Evolutionary conservation across 1,284 basidiomycete species (phyloP).

Genomic region (Cutaneotrichosporon curvatum): DNA sequence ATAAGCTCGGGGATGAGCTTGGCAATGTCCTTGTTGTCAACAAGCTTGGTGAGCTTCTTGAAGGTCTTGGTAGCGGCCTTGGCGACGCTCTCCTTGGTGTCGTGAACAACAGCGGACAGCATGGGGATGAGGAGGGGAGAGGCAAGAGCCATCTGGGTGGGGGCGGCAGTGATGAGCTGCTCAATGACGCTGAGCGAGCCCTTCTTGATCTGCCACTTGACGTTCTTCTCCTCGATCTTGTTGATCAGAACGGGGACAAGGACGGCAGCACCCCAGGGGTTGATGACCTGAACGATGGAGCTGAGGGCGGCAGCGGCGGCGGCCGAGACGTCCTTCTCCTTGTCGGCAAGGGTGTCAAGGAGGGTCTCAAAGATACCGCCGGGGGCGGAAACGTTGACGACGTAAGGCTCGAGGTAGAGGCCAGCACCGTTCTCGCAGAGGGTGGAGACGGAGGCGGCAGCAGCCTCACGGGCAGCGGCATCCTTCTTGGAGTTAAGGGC

Average conservation of each 20-base stretch:
- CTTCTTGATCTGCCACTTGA: slow-evolving; percentile 99
- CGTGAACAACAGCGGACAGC: slow-evolving; percentile 95
- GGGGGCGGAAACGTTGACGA: slow-evolving; percentile 59
- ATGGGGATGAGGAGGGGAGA: slow-evolving; percentile 96
- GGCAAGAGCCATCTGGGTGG: slow-evolving; percentile 76
- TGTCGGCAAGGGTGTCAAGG: slow-evolving; percentile 84
- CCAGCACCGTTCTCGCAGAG: slow-evolving; percentile 69
- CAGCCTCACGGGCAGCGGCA: slow-evolving; percentile 46
- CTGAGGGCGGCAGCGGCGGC: slow-evolving; percentile 80
- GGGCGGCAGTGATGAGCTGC: slow-evolving; percentile 80
- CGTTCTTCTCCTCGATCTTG: slow-evolving; percentile 86
- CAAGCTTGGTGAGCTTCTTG: slow-evolving; percentile 53
- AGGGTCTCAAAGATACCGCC: slow-evolving; percentile 73
- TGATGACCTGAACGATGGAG: slow-evolving; percentile 72
- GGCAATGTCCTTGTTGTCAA: slow-evolving; percentile 93
- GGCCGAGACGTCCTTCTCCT: slow-evolving; percentile 62
- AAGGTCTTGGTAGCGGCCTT: slow-evolving; percentile 42
- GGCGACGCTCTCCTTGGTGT: slow-evolving; percentile 99
- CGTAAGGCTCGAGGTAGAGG: slow-evolving; percentile 81
- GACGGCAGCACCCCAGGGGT: slow-evolving; percentile 79
- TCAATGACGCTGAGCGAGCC: slow-evolving; percentile 79
- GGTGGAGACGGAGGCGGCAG: slow-evolving; percentile 44
- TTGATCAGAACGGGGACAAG: slow-evolving; percentile 69
- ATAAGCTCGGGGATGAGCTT: slow-evolving; percentile 91
- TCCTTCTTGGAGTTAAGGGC: slow-evolving; percentile 56